A percentile compares a stretch with the other conserved stretches of the same genome.
Conservation (phyloP, 345 rosid species). For the Hibiscus tridactylites region DNA sequence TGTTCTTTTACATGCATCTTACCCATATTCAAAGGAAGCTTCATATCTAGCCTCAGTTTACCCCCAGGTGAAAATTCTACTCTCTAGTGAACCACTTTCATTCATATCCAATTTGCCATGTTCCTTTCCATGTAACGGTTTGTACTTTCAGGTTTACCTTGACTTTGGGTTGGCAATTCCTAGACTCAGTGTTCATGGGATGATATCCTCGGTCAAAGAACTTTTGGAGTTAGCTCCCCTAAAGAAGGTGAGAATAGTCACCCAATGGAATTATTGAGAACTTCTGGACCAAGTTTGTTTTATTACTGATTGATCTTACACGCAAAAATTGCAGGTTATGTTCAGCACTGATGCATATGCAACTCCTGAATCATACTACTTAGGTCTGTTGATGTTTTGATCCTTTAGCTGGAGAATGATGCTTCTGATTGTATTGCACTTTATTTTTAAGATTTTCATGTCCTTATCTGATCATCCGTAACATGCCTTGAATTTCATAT, state of each 20-base stretch:
- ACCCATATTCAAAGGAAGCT: constrained; percentile 94
- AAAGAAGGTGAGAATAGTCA: constrained; percentile 52
- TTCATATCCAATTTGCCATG: not conserved
- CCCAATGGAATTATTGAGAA: not conserved
- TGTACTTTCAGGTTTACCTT: constrained; percentile 62
- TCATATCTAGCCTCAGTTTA: constrained; percentile 82
- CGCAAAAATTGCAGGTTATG: too few species aligned
- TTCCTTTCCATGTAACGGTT: constrained; percentile 12
- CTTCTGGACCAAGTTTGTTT: too few species aligned
- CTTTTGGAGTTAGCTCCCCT: constrained; percentile 79
- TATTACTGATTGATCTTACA: too few species aligned
- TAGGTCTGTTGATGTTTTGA: too few species aligned
- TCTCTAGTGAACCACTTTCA: not conserved
- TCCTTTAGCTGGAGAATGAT: too few species aligned
- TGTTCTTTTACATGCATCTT: constrained; percentile 89
- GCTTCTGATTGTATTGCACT: too few species aligned
- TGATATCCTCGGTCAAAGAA: constrained; percentile 81
- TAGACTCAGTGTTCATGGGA: constrained; percentile 79
- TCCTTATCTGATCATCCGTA: not conserved
- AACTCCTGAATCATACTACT: too few species aligned
- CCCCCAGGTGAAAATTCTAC: constrained; percentile 49
- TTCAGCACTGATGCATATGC: too few species aligned
- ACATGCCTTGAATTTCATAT: not conserved
- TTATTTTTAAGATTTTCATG: not conserved
- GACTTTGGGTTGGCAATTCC: constrained; percentile 93